Evolutionary conservation across 352 stramenopile genomes (phyloP), one percentile per base, ranked within the genome.

Genomic region (Phytophthora idaei): DNA sequence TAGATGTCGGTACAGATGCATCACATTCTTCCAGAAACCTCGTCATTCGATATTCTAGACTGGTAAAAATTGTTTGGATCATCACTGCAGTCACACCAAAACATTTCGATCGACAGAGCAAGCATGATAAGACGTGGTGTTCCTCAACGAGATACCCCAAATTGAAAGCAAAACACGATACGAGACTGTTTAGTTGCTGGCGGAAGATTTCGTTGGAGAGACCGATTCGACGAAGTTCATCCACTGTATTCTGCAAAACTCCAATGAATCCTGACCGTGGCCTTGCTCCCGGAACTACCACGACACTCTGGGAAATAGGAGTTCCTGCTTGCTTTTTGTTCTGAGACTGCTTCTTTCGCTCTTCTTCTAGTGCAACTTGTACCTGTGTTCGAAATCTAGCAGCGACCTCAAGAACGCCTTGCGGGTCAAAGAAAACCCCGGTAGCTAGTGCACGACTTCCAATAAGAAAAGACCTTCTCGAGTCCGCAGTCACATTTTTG

Each of bases 381-480:
- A 36, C 8, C 17, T 60, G 39, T 37, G n/a, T 21, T 57, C 14
- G 56, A 57, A 66, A 74, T 25, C 50, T 45, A 28, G 50, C 37
- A 3, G 53, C 39, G 41, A 85, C 58, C n/a, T 72, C 63, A 28
- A 75, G 21, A 39, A 69, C 74, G 32, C 65, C 71, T 5, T 51
- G 52, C 1, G 31, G 21, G 21, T 71, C 29, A 15, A 79, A 74
- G 27, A 76, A 80, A 28, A 87, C 49, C 0, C 76, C 76, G 3
- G 60, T 70, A 27, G 66, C 42, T 21, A 70, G 14, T 8, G 70
- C 45, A 0, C 59, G 65, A 11, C 62, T 78, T 28, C 58, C 53
- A 1, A 17, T 11, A 10, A 83, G 27, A 46, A 87, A 85, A 2
- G 76, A 83, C 15, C 59, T 49, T 10, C 27, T 59, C 12, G 54